These are phyloP conservation scores for Psilocybe mexicana DNA, from an alignment of 1,284 basidiomycete genomes.

Conservation along the genomic window DNA sequence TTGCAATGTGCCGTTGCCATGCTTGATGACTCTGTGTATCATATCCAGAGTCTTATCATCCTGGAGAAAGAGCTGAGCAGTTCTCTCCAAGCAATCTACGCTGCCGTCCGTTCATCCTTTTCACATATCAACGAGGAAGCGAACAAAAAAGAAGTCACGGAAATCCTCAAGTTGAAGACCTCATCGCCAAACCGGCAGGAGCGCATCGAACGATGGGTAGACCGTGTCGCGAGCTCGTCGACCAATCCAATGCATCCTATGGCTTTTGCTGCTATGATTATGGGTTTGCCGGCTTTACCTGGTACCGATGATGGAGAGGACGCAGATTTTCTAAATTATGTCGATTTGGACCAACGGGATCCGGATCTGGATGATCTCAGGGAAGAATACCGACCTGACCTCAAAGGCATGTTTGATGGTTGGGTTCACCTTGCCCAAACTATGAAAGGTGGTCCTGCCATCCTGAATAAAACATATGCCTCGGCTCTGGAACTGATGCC, in stretches of 20 bases:
- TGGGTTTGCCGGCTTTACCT: constrained; percentile 50
- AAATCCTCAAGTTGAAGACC: constrained; percentile 45
- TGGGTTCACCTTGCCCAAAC: constrained; percentile 45
- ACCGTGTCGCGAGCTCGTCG: constrained; percentile 44
- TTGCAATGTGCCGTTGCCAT: constrained; percentile 47
- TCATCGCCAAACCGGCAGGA: constrained; percentile 40
- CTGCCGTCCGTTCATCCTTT: constrained; percentile 46
- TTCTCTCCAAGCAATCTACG: constrained; percentile 40
- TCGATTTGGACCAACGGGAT: constrained; percentile 55
- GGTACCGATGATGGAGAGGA: constrained; percentile 45
- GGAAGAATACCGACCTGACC: constrained; percentile 57
- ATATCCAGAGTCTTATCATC: constrained; percentile 39
- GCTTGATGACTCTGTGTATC: constrained; percentile 35
- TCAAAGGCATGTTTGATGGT: constrained; percentile 55
- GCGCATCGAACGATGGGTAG: constrained; percentile 55
- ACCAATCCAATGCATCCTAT: constrained; percentile 45
- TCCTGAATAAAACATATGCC: constrained; percentile 42
- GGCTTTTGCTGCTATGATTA: constrained; percentile 68
- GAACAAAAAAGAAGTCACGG: constrained; percentile 40
- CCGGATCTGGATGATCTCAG: constrained; percentile 57
- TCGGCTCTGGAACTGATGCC: constrained; percentile 54
- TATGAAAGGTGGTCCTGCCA: constrained; percentile 35
- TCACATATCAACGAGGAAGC: constrained; percentile 42
- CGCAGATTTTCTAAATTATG: constrained; percentile 47
- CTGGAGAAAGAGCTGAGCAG: constrained; percentile 54